Evolutionary conservation across 2,329 filamentous ascomycete species (phyloP).

Genomic region (Ceratocystis papillata): DNA sequence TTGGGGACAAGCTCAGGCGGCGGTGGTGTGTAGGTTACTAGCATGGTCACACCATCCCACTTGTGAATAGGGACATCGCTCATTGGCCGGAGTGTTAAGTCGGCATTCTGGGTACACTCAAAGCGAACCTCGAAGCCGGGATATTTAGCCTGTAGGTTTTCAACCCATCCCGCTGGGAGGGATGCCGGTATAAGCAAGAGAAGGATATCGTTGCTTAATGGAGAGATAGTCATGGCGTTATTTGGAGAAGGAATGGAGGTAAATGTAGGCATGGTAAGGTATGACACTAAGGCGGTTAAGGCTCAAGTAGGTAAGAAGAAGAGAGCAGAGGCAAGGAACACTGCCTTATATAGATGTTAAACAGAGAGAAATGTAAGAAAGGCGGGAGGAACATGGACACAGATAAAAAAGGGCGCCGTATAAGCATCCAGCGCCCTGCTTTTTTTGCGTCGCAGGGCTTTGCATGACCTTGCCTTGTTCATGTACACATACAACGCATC

Average conservation of each 20-base stretch:
- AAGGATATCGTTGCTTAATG: slow-evolving; percentile 35
- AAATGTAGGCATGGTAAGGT: background rate
- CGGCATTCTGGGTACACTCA: slow-evolving; percentile 28
- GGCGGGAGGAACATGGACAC: background rate
- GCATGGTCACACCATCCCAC: slow-evolving; percentile 41
- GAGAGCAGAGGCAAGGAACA: background rate
- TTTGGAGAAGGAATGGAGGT: background rate
- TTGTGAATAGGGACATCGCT: slow-evolving; percentile 31
- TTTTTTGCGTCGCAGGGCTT: background rate
- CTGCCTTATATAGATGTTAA: too few species aligned
- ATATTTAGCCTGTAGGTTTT: slow-evolving; percentile 33
- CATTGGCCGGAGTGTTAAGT: slow-evolving; percentile 29
- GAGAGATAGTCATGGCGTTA: background rate
- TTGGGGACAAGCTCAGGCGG: slow-evolving; percentile 36
- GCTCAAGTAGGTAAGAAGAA: background rate
- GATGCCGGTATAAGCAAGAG: slow-evolving; percentile 34
- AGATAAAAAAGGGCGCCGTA: background rate
- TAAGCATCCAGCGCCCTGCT: background rate
- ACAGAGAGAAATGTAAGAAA: background rate
- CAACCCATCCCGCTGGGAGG: slow-evolving; percentile 31
- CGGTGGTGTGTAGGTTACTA: slow-evolving; percentile 39
- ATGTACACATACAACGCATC: background rate
- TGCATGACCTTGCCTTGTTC: background rate
- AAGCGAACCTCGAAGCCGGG: slow-evolving; percentile 36
- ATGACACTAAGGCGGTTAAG: background rate